These are phyloP conservation scores for Pichia membranifaciens DNA, from an alignment of 805 yeast species.

Conservation along the genomic window DNA sequence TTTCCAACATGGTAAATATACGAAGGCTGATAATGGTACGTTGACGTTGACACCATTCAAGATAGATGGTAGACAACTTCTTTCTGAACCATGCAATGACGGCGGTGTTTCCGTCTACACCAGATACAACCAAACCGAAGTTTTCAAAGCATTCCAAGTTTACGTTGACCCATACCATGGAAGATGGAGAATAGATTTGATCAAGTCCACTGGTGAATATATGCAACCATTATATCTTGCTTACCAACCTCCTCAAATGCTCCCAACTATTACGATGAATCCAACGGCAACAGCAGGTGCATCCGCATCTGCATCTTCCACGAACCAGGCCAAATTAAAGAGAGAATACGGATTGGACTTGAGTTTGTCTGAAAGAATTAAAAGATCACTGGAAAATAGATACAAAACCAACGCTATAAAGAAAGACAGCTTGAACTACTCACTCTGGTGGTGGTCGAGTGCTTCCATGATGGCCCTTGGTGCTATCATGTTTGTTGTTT, in stretches of 20 bases:
- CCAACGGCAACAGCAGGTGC: constrained; percentile 50
- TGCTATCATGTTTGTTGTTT: constrained; percentile 23
- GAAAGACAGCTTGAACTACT: constrained; percentile 34
- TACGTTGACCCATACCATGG: constrained; percentile 78
- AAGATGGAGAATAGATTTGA: constrained; percentile 65
- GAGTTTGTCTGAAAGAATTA: constrained; percentile 39
- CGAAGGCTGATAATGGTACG: constrained; percentile 57
- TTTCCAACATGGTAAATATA: constrained; percentile 86
- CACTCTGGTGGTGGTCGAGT: constrained; percentile 52
- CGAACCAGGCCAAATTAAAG: constrained; percentile 2
- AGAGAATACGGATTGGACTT: constrained; percentile 21
- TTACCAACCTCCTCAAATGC: constrained; percentile 91
- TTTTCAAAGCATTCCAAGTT: constrained; percentile 52
- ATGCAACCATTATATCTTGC: constrained; percentile 88
- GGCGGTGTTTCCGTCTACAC: constrained; percentile 54
- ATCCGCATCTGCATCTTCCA: not conserved
- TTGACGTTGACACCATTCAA: constrained; percentile 64
- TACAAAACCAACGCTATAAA: constrained; percentile 69
- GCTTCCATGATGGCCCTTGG: constrained; percentile 35
- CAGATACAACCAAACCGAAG: constrained; percentile 65
- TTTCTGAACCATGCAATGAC: constrained; percentile 81
- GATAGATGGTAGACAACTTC: constrained; percentile 89
- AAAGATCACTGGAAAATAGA: constrained; percentile 74
- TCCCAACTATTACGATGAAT: constrained; percentile 86
- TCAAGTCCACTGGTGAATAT: constrained; percentile 71